Evolutionary conservation across 345 rosid genomes (phyloP), one percentile per base, ranked within the genome.

Genomic region (Eucalyptus pauciflora): DNA sequence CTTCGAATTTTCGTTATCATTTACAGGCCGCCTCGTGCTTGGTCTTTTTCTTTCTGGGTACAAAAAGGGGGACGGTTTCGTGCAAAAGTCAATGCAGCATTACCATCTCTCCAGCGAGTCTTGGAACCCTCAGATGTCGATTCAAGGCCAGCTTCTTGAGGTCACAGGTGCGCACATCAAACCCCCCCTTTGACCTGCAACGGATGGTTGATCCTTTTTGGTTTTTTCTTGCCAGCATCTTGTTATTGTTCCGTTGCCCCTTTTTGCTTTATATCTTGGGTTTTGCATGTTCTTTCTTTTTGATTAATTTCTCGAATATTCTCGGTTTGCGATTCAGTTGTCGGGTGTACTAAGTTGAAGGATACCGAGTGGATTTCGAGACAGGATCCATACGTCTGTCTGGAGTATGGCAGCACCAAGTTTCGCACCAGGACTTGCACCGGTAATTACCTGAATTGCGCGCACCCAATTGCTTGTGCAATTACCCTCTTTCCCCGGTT

Each of bases 131-230:
- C 46, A 1, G 7, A 76, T 76, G 83, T 76, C 83, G 90, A 93
- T 95, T 85, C 99, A 96, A 90, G 98, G 98, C 89, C 97, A 95
- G 87, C 89, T 92, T 91, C 96, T 96, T 88, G 97, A 96, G 90
- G 94, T 94, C 92, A 96, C 99, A 33, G 98, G 98, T 96, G 92
- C 24, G 91, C 3, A 18, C 87, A 79, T 79, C 15, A 48, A 8
- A 37, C 33, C 49, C 71, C 27, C 3, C n/a, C n/a, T 37, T 37
- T 76, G 48, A 18, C 83, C 13, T 37, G 56, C 83, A 2, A 0
- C 81, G 81, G 81, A 37, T 18, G 13, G 81, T 37, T 18, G 8
- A 37, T 37, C 83, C 7, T 37, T 43, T 51, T 56, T 37, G 7
- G 3, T 18, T 50, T 81, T 85, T 50, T 86, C 29, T 86, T 58